These are phyloP conservation scores for Mollisiaceae sp. DNA, from an alignment of 2,329 filamentous ascomycete genomes.

Conservation along the genomic window DNA sequence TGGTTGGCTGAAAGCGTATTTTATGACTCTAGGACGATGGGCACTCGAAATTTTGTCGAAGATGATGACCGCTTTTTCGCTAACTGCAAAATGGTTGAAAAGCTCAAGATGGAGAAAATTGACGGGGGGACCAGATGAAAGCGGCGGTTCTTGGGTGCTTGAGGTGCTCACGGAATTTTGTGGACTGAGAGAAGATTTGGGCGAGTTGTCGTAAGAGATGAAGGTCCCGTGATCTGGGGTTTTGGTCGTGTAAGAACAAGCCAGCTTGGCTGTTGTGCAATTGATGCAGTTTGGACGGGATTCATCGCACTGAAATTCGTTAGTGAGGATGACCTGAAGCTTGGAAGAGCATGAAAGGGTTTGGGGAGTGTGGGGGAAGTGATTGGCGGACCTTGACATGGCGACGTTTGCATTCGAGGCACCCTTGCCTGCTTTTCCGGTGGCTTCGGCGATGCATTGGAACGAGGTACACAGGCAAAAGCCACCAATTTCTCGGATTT, in stretches of 20 bases:
- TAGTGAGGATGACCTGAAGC: not conserved
- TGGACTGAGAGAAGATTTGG: not conserved
- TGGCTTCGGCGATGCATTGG: conserved; percentile 32
- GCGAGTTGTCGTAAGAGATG: conserved; percentile 5
- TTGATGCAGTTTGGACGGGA: conserved; percentile 31
- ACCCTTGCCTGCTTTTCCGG: conserved; percentile 35
- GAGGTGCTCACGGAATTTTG: not conserved
- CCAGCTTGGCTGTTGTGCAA: conserved; percentile 26
- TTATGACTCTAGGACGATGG: not conserved
- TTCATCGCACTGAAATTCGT: conserved; percentile 34
- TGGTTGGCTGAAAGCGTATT: conserved; percentile 31
- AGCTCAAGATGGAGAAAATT: conserved; percentile 47
- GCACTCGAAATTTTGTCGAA: not conserved
- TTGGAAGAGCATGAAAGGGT: conserved; percentile 5
- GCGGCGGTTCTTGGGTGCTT: conserved; percentile 2
- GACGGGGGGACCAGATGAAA: conserved; percentile 22
- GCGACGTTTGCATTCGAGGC: conserved; percentile 32
- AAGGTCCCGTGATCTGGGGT: conserved; percentile 1
- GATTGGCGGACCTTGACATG: conserved; percentile 32
- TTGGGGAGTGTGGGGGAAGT: not conserved
- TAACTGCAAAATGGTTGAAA: conserved; percentile 28
- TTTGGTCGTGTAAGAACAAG: conserved; percentile 26
- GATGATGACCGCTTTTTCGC: not conserved
- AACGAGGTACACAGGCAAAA: not conserved
- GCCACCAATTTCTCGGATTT: too few relatives aligned